Evolutionary conservation across 2,329 filamentous ascomycete genomes (phyloP).

Genomic region (Cordyceps pruinosa): DNA sequence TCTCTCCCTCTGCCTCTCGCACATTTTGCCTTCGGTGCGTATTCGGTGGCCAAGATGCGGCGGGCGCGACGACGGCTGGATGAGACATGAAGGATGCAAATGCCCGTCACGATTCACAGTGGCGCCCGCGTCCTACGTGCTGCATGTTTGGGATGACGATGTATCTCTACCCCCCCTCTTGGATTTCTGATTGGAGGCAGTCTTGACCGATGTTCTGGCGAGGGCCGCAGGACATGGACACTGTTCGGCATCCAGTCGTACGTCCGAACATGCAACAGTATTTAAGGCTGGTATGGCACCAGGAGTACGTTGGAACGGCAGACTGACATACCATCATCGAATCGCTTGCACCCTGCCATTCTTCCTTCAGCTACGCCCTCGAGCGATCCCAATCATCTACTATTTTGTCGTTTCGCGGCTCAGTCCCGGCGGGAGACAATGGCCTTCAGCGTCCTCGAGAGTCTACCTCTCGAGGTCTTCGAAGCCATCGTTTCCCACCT

Average conservation of each 20-base stretch:
- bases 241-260: not conserved
- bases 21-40: not conserved
- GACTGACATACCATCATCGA: too few species aligned
- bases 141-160: conserved; percentile 5
- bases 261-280: not conserved
- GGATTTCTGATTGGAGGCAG: not conserved
- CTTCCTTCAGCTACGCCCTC: too few species aligned
- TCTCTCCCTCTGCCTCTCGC: not conserved
- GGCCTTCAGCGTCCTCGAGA: not conserved
- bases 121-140: not conserved
- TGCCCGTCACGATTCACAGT: not conserved
- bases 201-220: not conserved
- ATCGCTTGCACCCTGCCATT: not conserved
- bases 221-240: not conserved
- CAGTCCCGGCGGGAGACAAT: not conserved
- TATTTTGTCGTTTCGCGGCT: too few species aligned
- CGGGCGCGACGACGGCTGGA: not conserved
- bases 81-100: conserved; percentile 1
- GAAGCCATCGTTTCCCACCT: not conserved
- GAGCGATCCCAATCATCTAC: not conserved
- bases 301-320: too few species aligned
- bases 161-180: too few species aligned
- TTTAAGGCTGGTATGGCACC: not conserved
- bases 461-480: not conserved
- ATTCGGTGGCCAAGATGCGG: not conserved